A percentile compares a stretch with the other conserved stretches of the same genome.
Conservation (phyloP, 176 grass and related monocot genomes). For the Musa troglodytarum region DNA sequence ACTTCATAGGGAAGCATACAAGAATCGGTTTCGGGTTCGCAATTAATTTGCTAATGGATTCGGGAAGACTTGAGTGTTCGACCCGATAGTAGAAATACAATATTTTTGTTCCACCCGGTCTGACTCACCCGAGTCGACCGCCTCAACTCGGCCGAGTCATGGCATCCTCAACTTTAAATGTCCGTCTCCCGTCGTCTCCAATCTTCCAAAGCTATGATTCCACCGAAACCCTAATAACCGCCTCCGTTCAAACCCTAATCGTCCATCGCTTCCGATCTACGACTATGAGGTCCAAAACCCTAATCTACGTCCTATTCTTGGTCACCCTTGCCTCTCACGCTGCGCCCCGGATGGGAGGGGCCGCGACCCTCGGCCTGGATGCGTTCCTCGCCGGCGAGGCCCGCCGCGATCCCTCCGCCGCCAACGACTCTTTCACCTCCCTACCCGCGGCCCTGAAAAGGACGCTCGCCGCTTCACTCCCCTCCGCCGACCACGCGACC, state of each 20-base stretch:
- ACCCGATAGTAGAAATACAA: neutral
- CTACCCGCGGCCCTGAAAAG: constrained; percentile 29
- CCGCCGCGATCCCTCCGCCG: constrained; percentile 33
- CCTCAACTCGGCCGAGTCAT: neutral
- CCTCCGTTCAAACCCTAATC: too few relatives aligned
- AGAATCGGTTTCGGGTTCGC: too few relatives aligned
- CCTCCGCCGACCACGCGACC: constrained; percentile 4
- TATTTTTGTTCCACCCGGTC: too few relatives aligned
- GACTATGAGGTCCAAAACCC: constrained; percentile 29
- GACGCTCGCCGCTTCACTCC: constrained; percentile 20
- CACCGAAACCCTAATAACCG: neutral
- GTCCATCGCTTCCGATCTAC: neutral
- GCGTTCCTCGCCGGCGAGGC: constrained; percentile 39
- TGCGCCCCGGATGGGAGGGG: neutral
- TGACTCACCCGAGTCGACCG: too few relatives aligned
- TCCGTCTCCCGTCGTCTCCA: too few relatives aligned
- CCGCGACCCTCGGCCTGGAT: constrained; percentile 38
- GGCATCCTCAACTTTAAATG: neutral
- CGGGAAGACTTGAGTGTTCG: too few relatives aligned
- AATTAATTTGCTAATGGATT: too few relatives aligned
- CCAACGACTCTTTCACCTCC: constrained; percentile 44
- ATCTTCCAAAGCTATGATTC: too few relatives aligned
- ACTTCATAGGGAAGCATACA: too few relatives aligned
- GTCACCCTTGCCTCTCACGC: constrained; percentile 4
- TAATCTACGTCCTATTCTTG: constrained; percentile 6